phyloP scores from a whole-genome alignment of 768 basidiomycete species.

The Tylopilus plumbeoviolaceoides region DNA sequence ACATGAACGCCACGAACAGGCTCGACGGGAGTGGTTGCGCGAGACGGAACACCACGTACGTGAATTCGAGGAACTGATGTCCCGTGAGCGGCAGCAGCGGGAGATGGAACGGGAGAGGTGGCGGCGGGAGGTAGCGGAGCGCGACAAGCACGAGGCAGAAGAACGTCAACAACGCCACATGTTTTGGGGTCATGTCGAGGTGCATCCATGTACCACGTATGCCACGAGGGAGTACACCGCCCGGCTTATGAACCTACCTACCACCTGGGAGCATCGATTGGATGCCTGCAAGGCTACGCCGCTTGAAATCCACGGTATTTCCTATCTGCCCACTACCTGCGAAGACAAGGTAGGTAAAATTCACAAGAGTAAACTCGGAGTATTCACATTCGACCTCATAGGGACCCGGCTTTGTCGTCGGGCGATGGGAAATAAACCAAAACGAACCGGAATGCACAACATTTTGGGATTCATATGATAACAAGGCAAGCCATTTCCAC shows the following conservation, averaged over 20 bases:
- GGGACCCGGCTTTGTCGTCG: slow-evolving; percentile 20
- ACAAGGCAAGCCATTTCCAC: slow-evolving; percentile 19
- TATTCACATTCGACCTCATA: neutral
- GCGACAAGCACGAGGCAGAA: slow-evolving; percentile 17
- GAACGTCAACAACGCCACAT: slow-evolving; percentile 24
- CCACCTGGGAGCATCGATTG: slow-evolving; percentile 12
- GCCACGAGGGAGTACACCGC: slow-evolving; percentile 31
- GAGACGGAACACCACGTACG: slow-evolving; percentile 1
- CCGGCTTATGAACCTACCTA: slow-evolving; percentile 26
- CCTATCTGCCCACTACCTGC: slow-evolving; percentile 17
- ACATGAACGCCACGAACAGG: slow-evolving; percentile 1
- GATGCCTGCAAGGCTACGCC: slow-evolving; percentile 22
- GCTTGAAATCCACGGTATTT: slow-evolving; percentile 20
- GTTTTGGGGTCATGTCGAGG: slow-evolving; percentile 17
- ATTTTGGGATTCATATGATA: slow-evolving; percentile 21
- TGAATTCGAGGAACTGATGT: slow-evolving; percentile 5
- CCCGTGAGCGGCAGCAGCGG: slow-evolving; percentile 1
- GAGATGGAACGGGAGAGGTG: slow-evolving; percentile 7
- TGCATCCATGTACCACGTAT: slow-evolving; percentile 25
- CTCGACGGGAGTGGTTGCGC: slow-evolving; percentile 1
- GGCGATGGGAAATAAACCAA: slow-evolving; percentile 25
- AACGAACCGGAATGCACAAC: slow-evolving; percentile 27
- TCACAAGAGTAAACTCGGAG: no score
- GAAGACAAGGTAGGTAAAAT: slow-evolving; percentile 18
- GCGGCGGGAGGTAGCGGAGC: slow-evolving; percentile 16